Base-by-base conservation (phyloP, 805 yeast genomes). In the Kodamaea hsintzibuensis region DNA sequence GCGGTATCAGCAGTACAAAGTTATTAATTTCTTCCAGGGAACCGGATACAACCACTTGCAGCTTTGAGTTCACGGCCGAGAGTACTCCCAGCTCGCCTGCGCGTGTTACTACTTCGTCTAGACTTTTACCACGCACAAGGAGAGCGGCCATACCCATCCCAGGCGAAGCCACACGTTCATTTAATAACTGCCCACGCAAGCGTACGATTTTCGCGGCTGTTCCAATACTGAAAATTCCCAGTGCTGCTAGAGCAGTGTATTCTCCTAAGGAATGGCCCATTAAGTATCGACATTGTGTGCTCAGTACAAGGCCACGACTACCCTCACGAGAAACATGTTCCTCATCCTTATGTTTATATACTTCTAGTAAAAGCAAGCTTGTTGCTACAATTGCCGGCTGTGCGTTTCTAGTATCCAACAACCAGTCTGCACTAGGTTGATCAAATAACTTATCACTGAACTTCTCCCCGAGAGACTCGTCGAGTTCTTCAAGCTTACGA, bases 181-280 rank as follows among this genome's bases (percentile, higher is more conserved):
- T 72, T 82, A 80, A 78, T 39, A 78, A 69, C 57, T 60, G 51
- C 4, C 82, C 84, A 18, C 84, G 65, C 42, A 67, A 63, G 12
- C 76, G 62, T 8, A 80, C 84, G n/a, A 80, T 64, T 55, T 60
- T 55, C n/a, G 79, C 65, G 0, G 78, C 78, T 8, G 71, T 61
- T 2, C 60, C 47, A 6, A 76, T 62, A 16, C 68, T 63, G 4
- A 78, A 54, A 9, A 63, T 61, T 2, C 77, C 77, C n/a, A 76
- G 62, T 6, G 73, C 65, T 2, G 69, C 59, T 47, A 72, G 63
- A 0, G 82, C 81, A 2, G 82, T 67, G 60, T 74, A 80, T 60
- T 81, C 83, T 4, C 84, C 84, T 27, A 81, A 65, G 1, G 83
- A 80, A 59, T 81, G 84, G 45, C 84, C 84, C 57, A 76, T 50